Evolutionary conservation across 352 stramenopile species (phyloP), one percentile per base, ranked within the genome.

Genomic region (Globisporangium megalacanthum): DNA sequence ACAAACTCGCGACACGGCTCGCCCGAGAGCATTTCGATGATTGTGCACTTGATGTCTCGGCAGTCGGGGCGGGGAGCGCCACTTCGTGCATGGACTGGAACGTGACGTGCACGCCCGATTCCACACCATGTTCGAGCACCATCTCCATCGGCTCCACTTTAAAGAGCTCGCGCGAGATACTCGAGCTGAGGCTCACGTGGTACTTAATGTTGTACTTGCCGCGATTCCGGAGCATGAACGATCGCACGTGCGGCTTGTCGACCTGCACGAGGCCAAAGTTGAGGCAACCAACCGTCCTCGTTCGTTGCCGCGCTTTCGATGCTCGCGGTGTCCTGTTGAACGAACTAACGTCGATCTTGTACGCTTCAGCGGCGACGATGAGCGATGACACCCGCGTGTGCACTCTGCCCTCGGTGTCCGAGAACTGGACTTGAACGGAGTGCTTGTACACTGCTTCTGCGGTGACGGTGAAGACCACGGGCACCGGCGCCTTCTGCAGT

Each of bases 121-220:
- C 65, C n/a, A 83, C 81, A 0, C 83, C 86, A 4, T 91, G 83
- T 29, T 84, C 76, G 6, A 98, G 73, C 14, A 87, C 51, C 61
- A 88, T 78, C 35, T 94, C 77, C 9, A 56, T 65, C 6, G 94
- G 94, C 9, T 91, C 77, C 13, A 98, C 77, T 15, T 66, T 73
- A 50, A 98, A 95, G 4, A 88, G 70, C 25, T 94, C 70, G 13
- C 79, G 68, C 13, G 81, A 71, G 0, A 54, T 46, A n/a, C 61
- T 49, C 36, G 73, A 77, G 35, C 73, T 69, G 20, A 96, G 75
- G 4, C 58, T 63, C 45, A 98, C 60, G 29, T 83, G 61, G 55
- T 86, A 97, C 52, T 92, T 87, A 56, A 98, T 93, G 51, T 88
- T 79, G 72, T 98, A 98, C 65, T 98, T 98, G 7, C 94, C 94